A percentile compares a stretch with the other conserved stretches of the same genome.
Conservation (phyloP, 257 asterid species). For the Mitragyna speciosa region DNA sequence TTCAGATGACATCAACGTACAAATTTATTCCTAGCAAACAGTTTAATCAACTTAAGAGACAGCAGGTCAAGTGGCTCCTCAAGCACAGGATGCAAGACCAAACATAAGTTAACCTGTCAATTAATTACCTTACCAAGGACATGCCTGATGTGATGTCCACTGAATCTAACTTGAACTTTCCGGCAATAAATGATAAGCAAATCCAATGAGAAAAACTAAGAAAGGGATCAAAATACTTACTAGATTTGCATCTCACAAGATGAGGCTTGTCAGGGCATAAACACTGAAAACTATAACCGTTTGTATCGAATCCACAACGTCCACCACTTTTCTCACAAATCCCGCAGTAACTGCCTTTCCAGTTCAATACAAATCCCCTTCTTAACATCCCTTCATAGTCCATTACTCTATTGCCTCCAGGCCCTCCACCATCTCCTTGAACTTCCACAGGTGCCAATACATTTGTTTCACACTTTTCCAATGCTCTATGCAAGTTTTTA, state of each 20-base stretch:
- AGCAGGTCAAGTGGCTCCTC: background rate
- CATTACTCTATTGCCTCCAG: constrained; percentile 5
- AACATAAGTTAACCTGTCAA: background rate
- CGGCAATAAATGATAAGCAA: background rate
- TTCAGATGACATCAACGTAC: background rate
- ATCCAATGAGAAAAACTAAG: background rate
- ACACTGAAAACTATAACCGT: constrained; percentile 34
- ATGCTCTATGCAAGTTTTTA: constrained; percentile 26
- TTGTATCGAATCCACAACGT: constrained; percentile 45
- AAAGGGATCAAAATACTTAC: constrained; percentile 30
- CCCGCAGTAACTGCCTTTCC: constrained; percentile 47
- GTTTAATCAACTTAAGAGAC: background rate
- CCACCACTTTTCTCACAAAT: constrained; percentile 50
- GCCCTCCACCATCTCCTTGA: constrained; percentile 9
- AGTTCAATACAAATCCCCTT: constrained; percentile 50
- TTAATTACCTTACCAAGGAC: background rate
- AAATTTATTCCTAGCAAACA: background rate
- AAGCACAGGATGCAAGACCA: background rate
- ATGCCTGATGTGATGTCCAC: background rate
- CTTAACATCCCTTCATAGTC: constrained; percentile 34
- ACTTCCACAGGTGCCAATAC: constrained; percentile 51
- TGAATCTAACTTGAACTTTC: background rate
- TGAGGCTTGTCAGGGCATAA: constrained; percentile 63
- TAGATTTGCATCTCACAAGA: constrained; percentile 37
- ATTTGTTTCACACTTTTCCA: constrained; percentile 28